Conservation (phyloP, 768 basidiomycete species). For the Agaricus sinodeliciosus region DNA sequence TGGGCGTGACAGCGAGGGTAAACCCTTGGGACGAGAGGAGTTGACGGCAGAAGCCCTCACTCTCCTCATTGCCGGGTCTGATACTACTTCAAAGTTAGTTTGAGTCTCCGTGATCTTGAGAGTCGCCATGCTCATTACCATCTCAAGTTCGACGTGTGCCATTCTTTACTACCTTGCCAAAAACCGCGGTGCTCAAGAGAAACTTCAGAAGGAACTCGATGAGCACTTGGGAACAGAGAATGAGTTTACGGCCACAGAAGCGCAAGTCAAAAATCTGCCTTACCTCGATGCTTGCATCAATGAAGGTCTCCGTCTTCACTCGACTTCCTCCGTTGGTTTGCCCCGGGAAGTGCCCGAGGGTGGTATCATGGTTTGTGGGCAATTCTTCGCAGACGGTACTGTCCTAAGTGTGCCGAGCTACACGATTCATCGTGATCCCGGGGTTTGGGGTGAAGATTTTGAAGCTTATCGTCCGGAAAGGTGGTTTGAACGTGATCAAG, state of each 20-base stretch:
- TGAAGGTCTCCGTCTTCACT: conserved; percentile 80
- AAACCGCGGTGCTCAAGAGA: conserved; percentile 56
- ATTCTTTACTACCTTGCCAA: conserved; percentile 79
- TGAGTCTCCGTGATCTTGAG: not conserved
- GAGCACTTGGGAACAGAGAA: conserved; percentile 51
- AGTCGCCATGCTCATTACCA: not conserved
- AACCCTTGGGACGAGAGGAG: conserved; percentile 75
- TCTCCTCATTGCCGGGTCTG: conserved; percentile 82
- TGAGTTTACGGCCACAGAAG: conserved; percentile 53
- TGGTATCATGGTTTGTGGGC: conserved; percentile 54
- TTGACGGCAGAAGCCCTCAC: conserved; percentile 86
- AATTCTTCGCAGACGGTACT: conserved; percentile 66
- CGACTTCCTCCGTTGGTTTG: conserved; percentile 78
- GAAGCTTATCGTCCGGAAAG: conserved; percentile 76
- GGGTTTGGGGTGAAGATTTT: conserved; percentile 74
- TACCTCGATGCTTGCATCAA: conserved; percentile 87
- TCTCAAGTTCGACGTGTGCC: conserved; percentile 74
- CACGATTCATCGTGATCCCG: conserved; percentile 69
- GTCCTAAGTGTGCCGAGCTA: conserved; percentile 78
- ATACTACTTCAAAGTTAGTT: conserved; percentile 87
- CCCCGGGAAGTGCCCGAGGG: conserved; percentile 73
- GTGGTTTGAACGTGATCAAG: conserved; percentile 71
- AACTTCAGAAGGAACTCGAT: conserved; percentile 72
- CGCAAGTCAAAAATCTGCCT: conserved; percentile 65
- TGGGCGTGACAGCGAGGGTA: conserved; percentile 73